Base-by-base conservation (phyloP, 768 basidiomycete genomes). In the Leccinum olivaceopallidum region DNA sequence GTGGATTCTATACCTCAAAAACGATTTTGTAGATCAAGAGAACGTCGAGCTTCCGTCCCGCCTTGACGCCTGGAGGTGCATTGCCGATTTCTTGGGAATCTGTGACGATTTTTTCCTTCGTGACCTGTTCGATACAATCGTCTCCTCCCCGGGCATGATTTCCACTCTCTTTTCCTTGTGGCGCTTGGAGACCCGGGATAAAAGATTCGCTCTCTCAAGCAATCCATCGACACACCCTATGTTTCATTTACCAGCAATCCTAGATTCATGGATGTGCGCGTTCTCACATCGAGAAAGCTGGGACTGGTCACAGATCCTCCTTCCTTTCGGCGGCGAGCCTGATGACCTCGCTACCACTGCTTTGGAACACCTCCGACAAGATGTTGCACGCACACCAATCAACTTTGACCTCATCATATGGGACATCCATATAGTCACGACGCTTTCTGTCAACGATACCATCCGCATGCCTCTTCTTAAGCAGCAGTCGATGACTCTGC, bases 371-470 rank as follows among this genome's bases (percentile, higher is more conserved):
- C 71, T 73, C 55, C 62, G 44, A 56, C 69, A 65, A 18, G 71
- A 69, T 26, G n/a, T 58, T n/a, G 63, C 60, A 49, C 65, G 65
- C 7, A 24, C 24, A 7, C 65, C 71, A 9, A 57, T 65, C 51
- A 65, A 72, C 52, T 69, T 64, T 57, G 69, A 74, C 52, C 62
- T 67, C 52, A 48, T 74, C 53, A 60, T 69, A 28, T 73, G 71
- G 71, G 71, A 73, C 51, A 67, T 67, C 54, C 71, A 74, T 55
- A 63, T 73, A 22, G 48, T 74, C 48, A 73, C 67, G 2, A 50
- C 56, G 6, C 59, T 73, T 20, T 74, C 71, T 30, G 28, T 73
- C 2, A 67, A 73, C 18, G 59, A 67, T 12, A 14, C 59, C 8
- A 71, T 73, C 51, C 63, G 73, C 28, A 54, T 63, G 9, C 59